These are phyloP conservation scores for Penicillium sp. DNA, from an alignment of 2,329 filamentous ascomycete genomes.

Conservation along the genomic window DNA sequence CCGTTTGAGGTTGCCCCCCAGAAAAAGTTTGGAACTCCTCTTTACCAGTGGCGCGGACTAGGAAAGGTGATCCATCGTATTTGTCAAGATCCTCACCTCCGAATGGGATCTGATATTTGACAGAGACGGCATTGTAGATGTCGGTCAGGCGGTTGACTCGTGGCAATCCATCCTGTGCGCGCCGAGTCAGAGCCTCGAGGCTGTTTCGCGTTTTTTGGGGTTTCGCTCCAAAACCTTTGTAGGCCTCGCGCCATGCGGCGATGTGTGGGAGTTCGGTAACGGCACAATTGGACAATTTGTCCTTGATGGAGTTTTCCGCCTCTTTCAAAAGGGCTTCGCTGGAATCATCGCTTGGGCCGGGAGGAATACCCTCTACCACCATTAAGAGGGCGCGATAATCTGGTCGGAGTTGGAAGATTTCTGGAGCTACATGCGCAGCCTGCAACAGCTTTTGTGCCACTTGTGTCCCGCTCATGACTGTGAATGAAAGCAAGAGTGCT, in stretches of 20 bases:
- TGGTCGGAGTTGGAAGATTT: conserved; percentile 36
- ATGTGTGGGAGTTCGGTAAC: conserved; percentile 37
- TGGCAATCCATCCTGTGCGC: conserved; percentile 34
- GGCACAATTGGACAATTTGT: conserved; percentile 9
- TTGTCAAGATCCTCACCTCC: conserved; percentile 43
- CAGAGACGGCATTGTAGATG: conserved; percentile 41
- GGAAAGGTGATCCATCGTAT: conserved; percentile 33
- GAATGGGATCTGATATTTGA: conserved; percentile 41
- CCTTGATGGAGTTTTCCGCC: conserved; percentile 11
- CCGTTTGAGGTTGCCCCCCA: conserved; percentile 24
- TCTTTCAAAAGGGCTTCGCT: conserved; percentile 32
- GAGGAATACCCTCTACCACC: conserved; percentile 32
- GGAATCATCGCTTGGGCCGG: conserved; percentile 31
- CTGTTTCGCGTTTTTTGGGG: conserved; percentile 40
- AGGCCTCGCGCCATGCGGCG: conserved; percentile 40
- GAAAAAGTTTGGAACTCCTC: conserved; percentile 36
- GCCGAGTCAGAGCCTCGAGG: conserved; percentile 36
- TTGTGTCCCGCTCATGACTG: background rate
- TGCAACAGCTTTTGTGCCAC: conserved; percentile 1
- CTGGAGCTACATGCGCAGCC: conserved; percentile 13
- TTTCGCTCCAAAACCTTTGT: conserved; percentile 42
- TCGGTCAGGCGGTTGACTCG: conserved; percentile 42
- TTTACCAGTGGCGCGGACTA: conserved; percentile 33
- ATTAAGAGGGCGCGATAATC: conserved; percentile 41
- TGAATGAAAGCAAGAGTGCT: background rate